Percentiles rank a stretch among this genome's conserved stretches.
These are phyloP conservation scores for Pleoardoris graminearum DNA, from an alignment of 2,329 filamentous ascomycete species.

Conservation along the genomic window DNA sequence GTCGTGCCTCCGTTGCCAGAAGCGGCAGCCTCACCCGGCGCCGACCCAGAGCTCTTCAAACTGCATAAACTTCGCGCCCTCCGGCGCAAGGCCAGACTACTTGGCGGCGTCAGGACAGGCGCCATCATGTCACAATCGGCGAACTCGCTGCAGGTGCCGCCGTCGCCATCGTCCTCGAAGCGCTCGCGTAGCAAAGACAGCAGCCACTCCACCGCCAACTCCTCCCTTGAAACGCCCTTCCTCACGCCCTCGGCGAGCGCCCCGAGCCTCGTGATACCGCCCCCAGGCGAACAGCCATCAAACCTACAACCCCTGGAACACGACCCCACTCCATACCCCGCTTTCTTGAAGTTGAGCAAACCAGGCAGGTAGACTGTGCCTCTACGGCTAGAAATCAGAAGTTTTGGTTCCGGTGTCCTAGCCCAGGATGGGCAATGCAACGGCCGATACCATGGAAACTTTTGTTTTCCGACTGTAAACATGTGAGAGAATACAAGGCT, in stretches of 20 bases:
- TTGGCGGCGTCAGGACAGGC: conserved; percentile 32
- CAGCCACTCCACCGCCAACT: conserved; percentile 31
- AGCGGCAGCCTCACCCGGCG: conserved; percentile 14
- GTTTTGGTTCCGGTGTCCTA: no score
- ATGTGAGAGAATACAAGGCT: conserved; percentile 11
- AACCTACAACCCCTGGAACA: conserved; percentile 16
- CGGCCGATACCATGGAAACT: no score
- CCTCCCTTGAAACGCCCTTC: conserved; percentile 30
- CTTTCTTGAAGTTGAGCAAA: conserved; percentile 57
- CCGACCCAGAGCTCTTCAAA: conserved; percentile 30
- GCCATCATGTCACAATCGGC: conserved; percentile 22
- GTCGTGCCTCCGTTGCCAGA: conserved; percentile 20
- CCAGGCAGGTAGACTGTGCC: conserved; percentile 52
- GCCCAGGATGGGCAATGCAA: no score
- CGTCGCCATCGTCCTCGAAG: conserved; percentile 45
- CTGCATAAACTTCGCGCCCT: conserved; percentile 47
- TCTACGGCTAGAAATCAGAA: no score
- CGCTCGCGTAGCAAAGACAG: conserved; percentile 46
- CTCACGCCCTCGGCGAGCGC: conserved; percentile 36
- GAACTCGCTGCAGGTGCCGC: conserved; percentile 31
- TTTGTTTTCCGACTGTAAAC: no score
- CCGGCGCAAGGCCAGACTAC: conserved; percentile 46
- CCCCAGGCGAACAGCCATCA: conserved; percentile 9
- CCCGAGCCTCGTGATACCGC: conserved; percentile 36
- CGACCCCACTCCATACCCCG: conserved; percentile 48